phyloP scores from a whole-genome alignment of 2,329 filamentous ascomycete genomes.

The Fusarium dimerum region DNA sequence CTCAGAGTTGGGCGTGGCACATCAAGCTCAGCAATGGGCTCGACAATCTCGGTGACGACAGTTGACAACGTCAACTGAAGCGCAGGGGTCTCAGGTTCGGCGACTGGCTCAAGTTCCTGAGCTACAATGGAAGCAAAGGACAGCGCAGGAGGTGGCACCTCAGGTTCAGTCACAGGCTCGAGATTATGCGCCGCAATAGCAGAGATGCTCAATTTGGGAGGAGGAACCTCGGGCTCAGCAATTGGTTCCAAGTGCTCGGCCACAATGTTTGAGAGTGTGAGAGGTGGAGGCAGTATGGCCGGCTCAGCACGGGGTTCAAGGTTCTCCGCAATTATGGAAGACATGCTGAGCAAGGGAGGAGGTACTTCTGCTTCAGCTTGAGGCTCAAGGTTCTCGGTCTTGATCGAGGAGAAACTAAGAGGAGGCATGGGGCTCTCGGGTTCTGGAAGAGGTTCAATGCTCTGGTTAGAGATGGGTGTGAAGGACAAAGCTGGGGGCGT shows the following conservation, averaged over 20 bases:
- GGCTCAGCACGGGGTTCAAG: conserved; percentile 33
- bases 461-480: conserved; percentile 37
- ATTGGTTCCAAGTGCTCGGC: conserved; percentile 30
- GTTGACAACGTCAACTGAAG: neutral
- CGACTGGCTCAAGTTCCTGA: conserved; percentile 8
- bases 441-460: conserved; percentile 43
- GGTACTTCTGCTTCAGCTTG: conserved; percentile 29
- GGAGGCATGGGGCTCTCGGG: conserved; percentile 34
- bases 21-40: conserved; percentile 17
- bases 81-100: neutral
- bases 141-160: conserved; percentile 15
- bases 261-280: conserved; percentile 28
- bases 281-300: conserved; percentile 19
- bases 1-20: conserved; percentile 11
- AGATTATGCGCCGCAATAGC: conserved; percentile 29
- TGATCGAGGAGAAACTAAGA: conserved; percentile 42
- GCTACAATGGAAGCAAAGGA: conserved; percentile 16
- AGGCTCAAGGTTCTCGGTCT: conserved; percentile 36
- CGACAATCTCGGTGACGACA: conserved; percentile 3
- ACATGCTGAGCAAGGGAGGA: conserved; percentile 29
- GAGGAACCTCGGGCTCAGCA: conserved; percentile 7
- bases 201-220: conserved; percentile 20
- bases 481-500: conserved; percentile 37
- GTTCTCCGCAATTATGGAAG: conserved; percentile 27
- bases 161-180: conserved; percentile 27